Percentiles rank a stretch among this genome's conserved stretches.
Conservation (phyloP, 768 basidiomycete genomes). For the Dioszegia crocea region DNA sequence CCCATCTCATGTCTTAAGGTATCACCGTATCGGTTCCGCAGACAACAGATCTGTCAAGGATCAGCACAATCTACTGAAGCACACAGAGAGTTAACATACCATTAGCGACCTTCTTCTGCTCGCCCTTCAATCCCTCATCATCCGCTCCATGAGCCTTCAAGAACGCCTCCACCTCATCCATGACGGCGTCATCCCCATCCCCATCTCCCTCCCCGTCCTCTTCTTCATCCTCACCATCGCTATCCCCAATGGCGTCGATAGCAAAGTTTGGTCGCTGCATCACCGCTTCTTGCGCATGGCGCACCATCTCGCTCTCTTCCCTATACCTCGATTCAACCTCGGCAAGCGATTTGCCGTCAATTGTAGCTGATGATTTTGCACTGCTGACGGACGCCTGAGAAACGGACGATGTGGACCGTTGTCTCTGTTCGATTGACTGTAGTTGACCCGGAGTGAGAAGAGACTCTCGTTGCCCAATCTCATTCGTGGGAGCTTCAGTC, state of each 20-base stretch:
- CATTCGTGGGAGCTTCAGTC: constrained; percentile 60
- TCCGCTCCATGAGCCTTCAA: constrained; percentile 73
- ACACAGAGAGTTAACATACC: constrained; percentile 28
- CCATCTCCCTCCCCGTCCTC: constrained; percentile 57
- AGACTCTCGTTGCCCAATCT: constrained; percentile 82
- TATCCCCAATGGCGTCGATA: constrained; percentile 90
- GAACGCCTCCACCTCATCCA: constrained; percentile 95
- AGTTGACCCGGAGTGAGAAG: constrained; percentile 60
- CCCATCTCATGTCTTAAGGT: too few species aligned
- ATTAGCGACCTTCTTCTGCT: constrained; percentile 48
- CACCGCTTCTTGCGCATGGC: constrained; percentile 72
- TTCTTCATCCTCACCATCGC: constrained; percentile 67
- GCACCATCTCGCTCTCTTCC: constrained; percentile 58
- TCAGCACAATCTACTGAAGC: background rate
- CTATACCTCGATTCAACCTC: constrained; percentile 41
- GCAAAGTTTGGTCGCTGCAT: constrained; percentile 93
- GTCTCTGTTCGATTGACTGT: constrained; percentile 24
- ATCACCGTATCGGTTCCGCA: constrained; percentile 9
- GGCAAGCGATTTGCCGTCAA: constrained; percentile 56
- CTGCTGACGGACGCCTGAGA: constrained; percentile 29
- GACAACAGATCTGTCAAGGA: constrained; percentile 6
- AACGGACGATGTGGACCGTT: constrained; percentile 48
- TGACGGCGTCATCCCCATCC: constrained; percentile 67
- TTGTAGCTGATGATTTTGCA: constrained; percentile 24
- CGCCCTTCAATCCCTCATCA: constrained; percentile 48